phyloP scores from a whole-genome alignment of 139 green algal genomes.

The Chlamydomonas sp. region DNA sequence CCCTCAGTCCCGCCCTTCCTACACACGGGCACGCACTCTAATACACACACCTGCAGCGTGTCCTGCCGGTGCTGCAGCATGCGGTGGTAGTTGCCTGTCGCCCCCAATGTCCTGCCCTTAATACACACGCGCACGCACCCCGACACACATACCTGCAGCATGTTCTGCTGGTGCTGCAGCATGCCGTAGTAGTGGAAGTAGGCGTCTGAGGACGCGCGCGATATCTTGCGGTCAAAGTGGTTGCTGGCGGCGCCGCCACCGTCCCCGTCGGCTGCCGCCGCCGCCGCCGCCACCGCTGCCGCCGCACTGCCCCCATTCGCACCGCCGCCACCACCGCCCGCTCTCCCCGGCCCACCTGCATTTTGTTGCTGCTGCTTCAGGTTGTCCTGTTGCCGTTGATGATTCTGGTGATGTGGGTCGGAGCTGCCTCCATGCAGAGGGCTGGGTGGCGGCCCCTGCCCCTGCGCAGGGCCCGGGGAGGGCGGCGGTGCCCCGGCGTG shows the following conservation, averaged over 20 bases:
- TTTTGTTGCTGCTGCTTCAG: no score
- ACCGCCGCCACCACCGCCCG: no score
- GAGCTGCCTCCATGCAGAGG: no score
- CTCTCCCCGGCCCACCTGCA: no score
- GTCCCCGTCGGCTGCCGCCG: not conserved
- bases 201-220: conserved; percentile 72
- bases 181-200: conserved; percentile 93
- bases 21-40: no score
- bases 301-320: not conserved
- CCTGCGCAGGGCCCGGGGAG: no score
- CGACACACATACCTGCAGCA: conserved; percentile 24
- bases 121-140: not conserved
- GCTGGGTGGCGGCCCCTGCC: no score
- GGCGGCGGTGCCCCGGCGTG: no score
- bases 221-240: conserved; percentile 80
- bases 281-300: not conserved
- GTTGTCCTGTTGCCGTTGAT: no score
- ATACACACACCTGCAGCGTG: conserved; percentile 73
- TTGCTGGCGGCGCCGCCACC: not conserved
- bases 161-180: conserved; percentile 93
- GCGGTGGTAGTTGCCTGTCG: conserved; percentile 29
- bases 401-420: no score
- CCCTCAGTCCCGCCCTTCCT: no score
- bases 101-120: not conserved
- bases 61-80: conserved; percentile 94